Base-by-base conservation (phyloP, 345 rosid genomes). In the Eucalyptus marginata region DNA sequence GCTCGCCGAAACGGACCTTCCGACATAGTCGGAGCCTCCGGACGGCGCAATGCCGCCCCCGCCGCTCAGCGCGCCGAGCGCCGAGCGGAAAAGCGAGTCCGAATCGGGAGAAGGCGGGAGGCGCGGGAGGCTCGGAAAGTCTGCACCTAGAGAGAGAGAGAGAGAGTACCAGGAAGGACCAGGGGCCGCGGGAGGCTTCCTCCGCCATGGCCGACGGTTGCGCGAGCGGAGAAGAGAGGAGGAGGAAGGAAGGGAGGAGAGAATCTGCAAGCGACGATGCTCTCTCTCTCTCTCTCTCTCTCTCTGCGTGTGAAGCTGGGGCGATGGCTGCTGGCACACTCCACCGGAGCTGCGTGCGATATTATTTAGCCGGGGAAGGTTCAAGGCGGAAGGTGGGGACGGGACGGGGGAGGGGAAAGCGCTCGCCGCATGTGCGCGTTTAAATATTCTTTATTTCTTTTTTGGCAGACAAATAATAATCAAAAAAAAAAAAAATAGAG, bases 121-220 rank as follows among this genome's bases (percentile, higher is more conserved):
- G 10, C 43, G 9, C 44, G 58, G 58, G 58, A 20, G 58, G 24
- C 58, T 56, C 13, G 62, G 29, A 10, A 56, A 56, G 62, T 24
- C 62, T 25, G 29, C 62, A 22, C 29, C 36, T 13, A 46, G 17
- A 44, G 56, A 52, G 49, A 46, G 52, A 59, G 36, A 40, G 49
- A 46, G 71, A 13, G 18, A 59, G 56, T 91, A 97, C 99, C 99
- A 90, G 97, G 93, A 96, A 97, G 81, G 94, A 92, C 99, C 99
- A 97, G 92, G 98, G 99, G 90, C 98, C 95, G 88, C 86, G 87
- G 15, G 95, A 91, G 50, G 98, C 96, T 87, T 95, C 98, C 2
- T 95, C 98, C 89, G 95, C 95, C 96, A 96, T 96, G 76, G 76
- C 84, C 46, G 68, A 76, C 52, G 88, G 87, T 52, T 25, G 20